Conservation (phyloP, 164 flowering plant species). For the Piper betle region DNA sequence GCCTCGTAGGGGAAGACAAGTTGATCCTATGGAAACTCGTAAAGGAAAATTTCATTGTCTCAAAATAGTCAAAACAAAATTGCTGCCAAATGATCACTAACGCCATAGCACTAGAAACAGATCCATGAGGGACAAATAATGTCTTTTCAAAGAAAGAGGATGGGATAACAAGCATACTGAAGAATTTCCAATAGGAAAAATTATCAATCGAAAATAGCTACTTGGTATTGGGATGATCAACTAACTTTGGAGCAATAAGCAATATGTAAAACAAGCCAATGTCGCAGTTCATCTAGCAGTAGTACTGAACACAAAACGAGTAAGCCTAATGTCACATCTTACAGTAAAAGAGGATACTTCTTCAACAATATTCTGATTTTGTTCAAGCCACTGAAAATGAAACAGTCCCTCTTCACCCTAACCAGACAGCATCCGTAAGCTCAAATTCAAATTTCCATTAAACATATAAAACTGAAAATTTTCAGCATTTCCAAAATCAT, state of each 20-base stretch:
- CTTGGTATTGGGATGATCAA: background rate
- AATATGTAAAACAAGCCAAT: background rate
- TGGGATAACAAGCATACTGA: too few species aligned
- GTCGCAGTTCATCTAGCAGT: background rate
- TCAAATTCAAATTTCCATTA: constrained; percentile 1
- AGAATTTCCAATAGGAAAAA: background rate
- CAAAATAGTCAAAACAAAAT: background rate
- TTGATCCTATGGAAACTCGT: constrained; percentile 57
- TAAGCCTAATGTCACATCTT: background rate
- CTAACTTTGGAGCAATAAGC: background rate
- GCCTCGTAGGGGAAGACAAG: constrained; percentile 93
- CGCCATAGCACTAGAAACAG: background rate
- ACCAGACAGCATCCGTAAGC: constrained; percentile 3
- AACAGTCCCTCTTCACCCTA: constrained; percentile 90
- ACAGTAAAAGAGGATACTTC: constrained; percentile 60
- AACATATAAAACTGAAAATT: background rate
- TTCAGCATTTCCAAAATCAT: background rate
- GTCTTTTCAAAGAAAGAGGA: too few species aligned
- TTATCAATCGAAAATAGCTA: too few species aligned
- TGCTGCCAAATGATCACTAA: background rate
- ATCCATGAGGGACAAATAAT: background rate
- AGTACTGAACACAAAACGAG: background rate
- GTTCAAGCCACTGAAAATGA: constrained; percentile 95
- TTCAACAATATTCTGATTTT: constrained; percentile 50
- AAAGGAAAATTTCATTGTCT: constrained; percentile 20